phyloP scores from a whole-genome alignment of 73 alveolate genomes.

The Stentor coeruleus region DNA sequence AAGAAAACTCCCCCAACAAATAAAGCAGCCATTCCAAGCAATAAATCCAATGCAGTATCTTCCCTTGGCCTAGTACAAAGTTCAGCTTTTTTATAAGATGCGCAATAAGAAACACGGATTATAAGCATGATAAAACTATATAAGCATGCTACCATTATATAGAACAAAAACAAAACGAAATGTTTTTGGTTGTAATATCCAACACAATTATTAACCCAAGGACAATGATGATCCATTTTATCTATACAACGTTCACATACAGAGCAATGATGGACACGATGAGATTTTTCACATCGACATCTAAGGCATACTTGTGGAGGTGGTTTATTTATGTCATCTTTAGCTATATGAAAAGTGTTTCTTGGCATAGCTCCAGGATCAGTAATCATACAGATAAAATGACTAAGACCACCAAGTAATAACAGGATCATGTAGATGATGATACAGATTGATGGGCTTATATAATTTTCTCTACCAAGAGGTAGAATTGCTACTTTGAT shows the following conservation, averaged over 20 bases:
- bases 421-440: neutral
- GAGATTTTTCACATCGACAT: conserved; percentile 42
- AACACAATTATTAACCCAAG: conserved; percentile 66
- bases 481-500: neutral
- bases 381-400: conserved; percentile 36
- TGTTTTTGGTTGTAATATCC: conserved; percentile 48
- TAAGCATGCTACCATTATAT: neutral
- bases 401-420: conserved; percentile 11
- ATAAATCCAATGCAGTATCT: neutral
- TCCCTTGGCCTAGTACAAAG: neutral
- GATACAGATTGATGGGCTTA: neutral
- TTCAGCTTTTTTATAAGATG: neutral
- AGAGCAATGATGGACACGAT: conserved; percentile 51
- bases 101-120: neutral
- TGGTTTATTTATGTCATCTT: neutral
- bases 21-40: neutral
- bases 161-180: conserved; percentile 26
- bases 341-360: conserved; percentile 17
- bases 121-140: neutral
- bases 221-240: conserved; percentile 68
- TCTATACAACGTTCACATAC: conserved; percentile 45
- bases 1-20: neutral
- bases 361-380: conserved; percentile 42
- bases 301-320: conserved; percentile 17
- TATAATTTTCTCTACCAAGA: neutral